Percentiles rank a stretch among this genome's conserved stretches.
phyloP scores from a whole-genome alignment of 2,329 filamentous ascomycete genomes.

The Calonectria henricotiae region DNA sequence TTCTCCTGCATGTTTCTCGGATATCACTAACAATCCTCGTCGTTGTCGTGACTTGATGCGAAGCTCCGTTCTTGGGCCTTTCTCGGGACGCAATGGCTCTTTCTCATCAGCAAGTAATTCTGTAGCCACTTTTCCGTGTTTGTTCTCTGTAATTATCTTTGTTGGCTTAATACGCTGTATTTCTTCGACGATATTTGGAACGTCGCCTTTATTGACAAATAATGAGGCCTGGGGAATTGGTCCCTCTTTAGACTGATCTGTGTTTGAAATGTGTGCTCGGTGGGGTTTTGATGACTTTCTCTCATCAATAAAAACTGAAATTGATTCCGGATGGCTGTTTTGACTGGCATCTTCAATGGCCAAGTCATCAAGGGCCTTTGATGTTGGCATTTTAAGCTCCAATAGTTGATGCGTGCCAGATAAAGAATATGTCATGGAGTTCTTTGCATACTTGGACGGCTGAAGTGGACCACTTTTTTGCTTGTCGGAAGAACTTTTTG shows the following conservation, averaged over 20 bases:
- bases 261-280: too few relatives aligned
- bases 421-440: not conserved
- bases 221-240: not conserved
- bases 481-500: not conserved
- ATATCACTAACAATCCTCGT: constrained; percentile 66
- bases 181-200: not conserved
- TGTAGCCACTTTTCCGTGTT: not conserved
- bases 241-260: not conserved
- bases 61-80: constrained; percentile 63
- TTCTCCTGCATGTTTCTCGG: constrained; percentile 54
- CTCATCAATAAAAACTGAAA: not conserved
- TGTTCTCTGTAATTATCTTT: not conserved
- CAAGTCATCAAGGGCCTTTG: too few relatives aligned
- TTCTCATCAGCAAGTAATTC: not conserved
- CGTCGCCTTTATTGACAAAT: not conserved
- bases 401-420: too few relatives aligned
- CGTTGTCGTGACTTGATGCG: constrained; percentile 66
- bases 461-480: not conserved
- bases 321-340: not conserved
- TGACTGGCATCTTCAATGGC: too few relatives aligned
- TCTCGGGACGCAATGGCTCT: not conserved
- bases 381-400: not conserved
- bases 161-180: not conserved
- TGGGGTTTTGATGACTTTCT: too few relatives aligned
- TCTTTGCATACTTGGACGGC: too few relatives aligned